Conservation (phyloP, 169 alveolate genomes). For the Eimeria tenella region DNA sequence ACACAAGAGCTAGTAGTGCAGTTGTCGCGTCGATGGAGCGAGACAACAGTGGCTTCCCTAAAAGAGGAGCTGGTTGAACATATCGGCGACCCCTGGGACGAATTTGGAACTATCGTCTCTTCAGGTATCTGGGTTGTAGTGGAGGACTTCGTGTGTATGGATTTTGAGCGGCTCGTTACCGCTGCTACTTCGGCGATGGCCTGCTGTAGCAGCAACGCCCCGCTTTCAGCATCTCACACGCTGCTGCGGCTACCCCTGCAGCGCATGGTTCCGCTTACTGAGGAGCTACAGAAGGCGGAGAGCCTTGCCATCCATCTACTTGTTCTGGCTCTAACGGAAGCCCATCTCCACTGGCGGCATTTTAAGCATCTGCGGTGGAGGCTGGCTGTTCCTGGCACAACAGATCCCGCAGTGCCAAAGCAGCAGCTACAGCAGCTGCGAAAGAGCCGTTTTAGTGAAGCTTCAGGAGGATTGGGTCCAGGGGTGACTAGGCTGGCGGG, state of each 20-base stretch:
- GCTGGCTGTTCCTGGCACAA: background rate
- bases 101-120: background rate
- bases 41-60: background rate
- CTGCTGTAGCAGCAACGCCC: background rate
- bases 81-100: background rate
- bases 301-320: background rate
- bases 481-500: background rate
- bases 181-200: slow-evolving; percentile 38
- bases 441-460: background rate
- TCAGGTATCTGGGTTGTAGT: slow-evolving; percentile 14
- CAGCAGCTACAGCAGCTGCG: slow-evolving; percentile 39
- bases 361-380: slow-evolving; percentile 33
- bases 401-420: slow-evolving; percentile 6
- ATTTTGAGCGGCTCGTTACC: slow-evolving; percentile 34
- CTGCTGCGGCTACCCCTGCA: slow-evolving; percentile 36
- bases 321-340: slow-evolving; percentile 11
- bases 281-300: slow-evolving; percentile 45
- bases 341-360: slow-evolving; percentile 20
- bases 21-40: slow-evolving; percentile 40
- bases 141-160: slow-evolving; percentile 44
- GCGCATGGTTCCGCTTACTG: slow-evolving; percentile 1
- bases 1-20: slow-evolving; percentile 22
- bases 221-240: background rate
- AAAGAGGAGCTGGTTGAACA: slow-evolving; percentile 1
- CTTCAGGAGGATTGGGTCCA: background rate